Evolutionary conservation across 208 protist species (phyloP).

Genomic region (Novymonas esmeraldas): DNA sequence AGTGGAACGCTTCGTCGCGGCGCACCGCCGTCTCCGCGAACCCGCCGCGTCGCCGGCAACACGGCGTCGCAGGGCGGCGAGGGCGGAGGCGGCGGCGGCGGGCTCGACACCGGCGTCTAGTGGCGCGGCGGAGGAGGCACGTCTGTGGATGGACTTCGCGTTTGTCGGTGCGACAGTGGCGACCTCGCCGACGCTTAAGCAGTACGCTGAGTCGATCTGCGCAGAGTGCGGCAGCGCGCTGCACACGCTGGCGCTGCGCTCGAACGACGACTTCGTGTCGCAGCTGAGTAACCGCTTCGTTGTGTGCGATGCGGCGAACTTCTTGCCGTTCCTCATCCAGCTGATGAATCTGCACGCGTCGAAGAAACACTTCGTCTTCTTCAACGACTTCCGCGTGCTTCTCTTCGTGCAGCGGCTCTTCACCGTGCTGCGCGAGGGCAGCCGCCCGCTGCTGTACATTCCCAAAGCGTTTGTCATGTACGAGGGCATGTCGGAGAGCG

Average conservation of each 20-base stretch:
- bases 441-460: conserved; percentile 66
- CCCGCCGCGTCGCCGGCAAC: not conserved
- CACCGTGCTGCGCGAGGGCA: conserved; percentile 38
- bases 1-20: conserved; percentile 45
- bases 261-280: conserved; percentile 61
- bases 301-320: conserved; percentile 67
- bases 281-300: conserved; percentile 82
- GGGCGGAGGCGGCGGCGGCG: not conserved
- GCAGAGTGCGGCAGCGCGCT: conserved; percentile 30
- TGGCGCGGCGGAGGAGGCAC: not conserved
- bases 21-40: conserved; percentile 8
- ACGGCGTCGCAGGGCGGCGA: not conserved
- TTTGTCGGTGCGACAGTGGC: conserved; percentile 89
- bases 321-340: conserved; percentile 79
- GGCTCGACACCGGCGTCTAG: not conserved
- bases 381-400: conserved; percentile 77
- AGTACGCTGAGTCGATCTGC: conserved; percentile 40
- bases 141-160: conserved; percentile 57
- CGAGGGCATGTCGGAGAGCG: conserved; percentile 79
- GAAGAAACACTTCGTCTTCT: conserved; percentile 94
- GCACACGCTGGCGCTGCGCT: conserved; percentile 42
- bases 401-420: conserved; percentile 79
- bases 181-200: conserved; percentile 50
- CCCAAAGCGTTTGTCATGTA: conserved; percentile 82
- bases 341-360: conserved; percentile 87